phyloP scores from a whole-genome alignment of 768 basidiomycete species.

The Mycena indigotica region DNA sequence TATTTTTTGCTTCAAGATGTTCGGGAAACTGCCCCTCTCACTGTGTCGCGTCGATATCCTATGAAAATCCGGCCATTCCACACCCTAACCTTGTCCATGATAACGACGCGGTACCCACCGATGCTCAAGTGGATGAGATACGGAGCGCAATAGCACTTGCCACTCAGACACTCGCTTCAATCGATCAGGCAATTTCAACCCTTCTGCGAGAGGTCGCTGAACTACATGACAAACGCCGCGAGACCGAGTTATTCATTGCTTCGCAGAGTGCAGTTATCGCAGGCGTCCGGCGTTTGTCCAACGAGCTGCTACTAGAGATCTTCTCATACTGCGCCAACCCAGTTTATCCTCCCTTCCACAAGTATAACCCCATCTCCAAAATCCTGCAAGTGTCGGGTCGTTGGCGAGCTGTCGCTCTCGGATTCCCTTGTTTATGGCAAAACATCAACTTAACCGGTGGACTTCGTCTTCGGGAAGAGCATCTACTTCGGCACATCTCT shows the following conservation, averaged over 20 bases:
- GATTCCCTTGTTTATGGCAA: neutral
- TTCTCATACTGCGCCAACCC: neutral
- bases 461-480: neutral
- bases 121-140: neutral
- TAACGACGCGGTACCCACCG: neutral
- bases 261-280: neutral
- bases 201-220: neutral
- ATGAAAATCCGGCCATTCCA: neutral
- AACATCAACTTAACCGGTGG: neutral
- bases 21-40: neutral
- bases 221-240: neutral
- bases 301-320: neutral
- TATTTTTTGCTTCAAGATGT: neutral
- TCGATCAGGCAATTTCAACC: neutral
- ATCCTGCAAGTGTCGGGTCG: neutral
- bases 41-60: neutral
- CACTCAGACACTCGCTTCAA: neutral
- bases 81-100: neutral
- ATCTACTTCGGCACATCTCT: neutral
- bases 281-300: neutral
- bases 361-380: neutral
- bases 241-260: neutral
- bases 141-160: neutral
- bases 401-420: neutral
- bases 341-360: neutral